Evolutionary conservation across 306 rosid species (phyloP).

Genomic region (Rosa multiflora): DNA sequence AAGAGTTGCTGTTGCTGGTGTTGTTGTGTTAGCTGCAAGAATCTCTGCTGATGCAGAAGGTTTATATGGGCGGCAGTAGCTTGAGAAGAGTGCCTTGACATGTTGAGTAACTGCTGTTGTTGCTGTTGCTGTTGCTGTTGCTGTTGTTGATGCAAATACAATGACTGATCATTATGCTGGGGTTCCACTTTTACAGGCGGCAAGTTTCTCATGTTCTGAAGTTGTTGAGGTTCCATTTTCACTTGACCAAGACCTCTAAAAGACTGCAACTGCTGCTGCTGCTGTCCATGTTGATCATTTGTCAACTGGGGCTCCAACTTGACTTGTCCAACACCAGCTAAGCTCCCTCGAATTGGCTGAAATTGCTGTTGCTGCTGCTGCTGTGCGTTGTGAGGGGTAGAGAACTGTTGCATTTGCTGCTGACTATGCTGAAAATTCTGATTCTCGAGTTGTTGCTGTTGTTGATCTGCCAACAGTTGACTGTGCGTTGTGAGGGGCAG

Average conservation of each 20-base stretch:
- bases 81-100: conserved; percentile 89
- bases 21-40: conserved; percentile 69
- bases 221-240: conserved; percentile 81
- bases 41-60: conserved; percentile 76
- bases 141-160: conserved; percentile 70
- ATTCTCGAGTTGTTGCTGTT: conserved; percentile 76
- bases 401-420: conserved; percentile 87
- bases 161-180: conserved; percentile 75
- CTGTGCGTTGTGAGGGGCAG: conserved; percentile 59
- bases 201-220: conserved; percentile 55
- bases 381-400: conserved; percentile 59
- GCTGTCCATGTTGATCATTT: conserved; percentile 75
- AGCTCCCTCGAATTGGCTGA: conserved; percentile 72
- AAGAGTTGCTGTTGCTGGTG: conserved; percentile 92
- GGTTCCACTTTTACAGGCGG: conserved; percentile 71
- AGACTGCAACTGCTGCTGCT: conserved; percentile 66
- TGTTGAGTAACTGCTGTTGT: conserved; percentile 72
- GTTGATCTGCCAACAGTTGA: conserved; percentile 78
- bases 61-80: conserved; percentile 89
- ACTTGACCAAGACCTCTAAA: conserved; percentile 63
- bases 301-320: conserved; percentile 82
- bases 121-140: conserved; percentile 61
- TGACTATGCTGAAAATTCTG: conserved; percentile 79
- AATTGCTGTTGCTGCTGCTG: conserved; percentile 70
- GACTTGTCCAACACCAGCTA: conserved; percentile 66